Evolutionary conservation across 2,329 filamentous ascomycete species (phyloP), one percentile per base, ranked within the genome.

Genomic region (Phialemoniopsis sp.): DNA sequence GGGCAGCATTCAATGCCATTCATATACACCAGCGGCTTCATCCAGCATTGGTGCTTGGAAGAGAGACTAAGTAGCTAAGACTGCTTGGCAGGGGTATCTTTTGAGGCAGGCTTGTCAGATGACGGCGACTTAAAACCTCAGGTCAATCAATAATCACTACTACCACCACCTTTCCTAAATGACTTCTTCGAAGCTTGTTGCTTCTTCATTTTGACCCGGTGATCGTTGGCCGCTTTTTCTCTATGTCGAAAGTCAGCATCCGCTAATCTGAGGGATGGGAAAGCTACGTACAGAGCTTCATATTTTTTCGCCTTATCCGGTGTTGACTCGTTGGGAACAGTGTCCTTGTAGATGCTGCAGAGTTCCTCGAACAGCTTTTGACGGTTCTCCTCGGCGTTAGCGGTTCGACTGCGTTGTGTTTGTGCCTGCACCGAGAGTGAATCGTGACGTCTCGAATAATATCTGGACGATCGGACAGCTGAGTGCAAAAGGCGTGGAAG

Each of bases 391-490:
- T 73, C 67, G 9, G 62, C 58, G 49, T 81, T 81, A 36, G 69
- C 66, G 13, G 60, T 59, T 34, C 73, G 63, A 30, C 71, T 76
- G 15, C 77, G 65, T 38, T 73, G 66, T 3, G 67, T 72, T 51
- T 81, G 77, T 1, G 73, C 73, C 38, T 78, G 69, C 28, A 81
- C 70, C 1, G 66, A 70, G 43, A 80, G 66, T 31, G 67, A 69
- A 51, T 80, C 73, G 43, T 56, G 76, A 29, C 64, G 56, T 31
- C 58, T 63, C 2, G 70, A 65, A 52, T 79, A 80, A 50, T 79
- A 79, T 32, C 64, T 74, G 3, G 74, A 80, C 17, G 54, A 47
- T n/a, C 72, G 66, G 21, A 80, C 48, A n/a, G 54, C 56, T 4
- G 51, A 29, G 31, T 73, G 72, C 28, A 81, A 44, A 13, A 73